These are phyloP conservation scores for Gossypium ekmanianum DNA, from an alignment of 345 rosid genomes.

Conservation along the genomic window DNA sequence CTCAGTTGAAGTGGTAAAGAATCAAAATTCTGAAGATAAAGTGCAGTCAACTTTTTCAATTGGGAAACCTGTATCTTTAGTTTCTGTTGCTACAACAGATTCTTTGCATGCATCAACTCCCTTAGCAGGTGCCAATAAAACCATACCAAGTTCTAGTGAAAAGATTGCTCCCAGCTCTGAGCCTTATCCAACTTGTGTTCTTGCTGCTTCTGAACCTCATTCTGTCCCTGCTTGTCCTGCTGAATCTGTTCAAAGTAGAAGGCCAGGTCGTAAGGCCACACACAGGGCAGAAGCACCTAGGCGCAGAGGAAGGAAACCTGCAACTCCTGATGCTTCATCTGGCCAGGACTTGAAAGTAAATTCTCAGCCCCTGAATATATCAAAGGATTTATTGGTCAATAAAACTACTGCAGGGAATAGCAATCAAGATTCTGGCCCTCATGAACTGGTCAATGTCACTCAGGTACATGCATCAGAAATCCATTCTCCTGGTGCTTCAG, in stretches of 20 bases:
- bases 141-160: conserved; percentile 6
- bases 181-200: conserved; percentile 23
- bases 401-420: conserved; percentile 26
- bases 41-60: conserved; percentile 19
- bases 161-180: conserved; percentile 24
- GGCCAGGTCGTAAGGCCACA: conserved; percentile 43
- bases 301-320: conserved; percentile 48
- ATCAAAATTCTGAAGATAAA: conserved; percentile 28
- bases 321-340: conserved; percentile 26
- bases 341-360: conserved; percentile 28
- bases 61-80: conserved; percentile 20
- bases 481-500: conserved; percentile 22
- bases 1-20: conserved; percentile 27
- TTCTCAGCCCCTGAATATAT: conserved; percentile 24
- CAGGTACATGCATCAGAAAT: conserved; percentile 27
- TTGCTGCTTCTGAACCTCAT: conserved; percentile 22
- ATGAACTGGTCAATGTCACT: conserved; percentile 24
- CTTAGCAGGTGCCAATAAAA: conserved; percentile 18
- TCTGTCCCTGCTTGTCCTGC: conserved; percentile 21
- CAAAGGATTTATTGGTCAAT: conserved; percentile 26
- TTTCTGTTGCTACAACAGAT: conserved; percentile 17
- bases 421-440: conserved; percentile 36
- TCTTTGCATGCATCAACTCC: conserved; percentile 17
- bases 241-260: conserved; percentile 27
- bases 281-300: conserved; percentile 43